Conservation (phyloP, 2,329 filamentous ascomycete genomes). For the Penicillium occitanis region DNA sequence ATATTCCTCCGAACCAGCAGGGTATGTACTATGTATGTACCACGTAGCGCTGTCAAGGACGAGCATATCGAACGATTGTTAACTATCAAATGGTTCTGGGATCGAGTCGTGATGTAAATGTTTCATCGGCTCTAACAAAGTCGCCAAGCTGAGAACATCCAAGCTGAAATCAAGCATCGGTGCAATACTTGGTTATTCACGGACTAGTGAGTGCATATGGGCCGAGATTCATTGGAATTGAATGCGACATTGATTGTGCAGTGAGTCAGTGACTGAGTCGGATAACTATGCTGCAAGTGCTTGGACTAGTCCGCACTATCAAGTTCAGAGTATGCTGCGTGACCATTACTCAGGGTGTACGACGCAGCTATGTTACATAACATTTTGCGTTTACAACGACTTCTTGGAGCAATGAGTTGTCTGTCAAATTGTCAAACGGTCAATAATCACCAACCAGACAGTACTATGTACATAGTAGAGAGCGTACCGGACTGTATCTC, state of each 20-base stretch:
- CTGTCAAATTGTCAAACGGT: neutral
- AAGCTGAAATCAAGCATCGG: neutral
- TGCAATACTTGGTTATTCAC: neutral
- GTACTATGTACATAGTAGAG: neutral
- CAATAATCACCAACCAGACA: neutral
- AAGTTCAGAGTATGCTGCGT: neutral
- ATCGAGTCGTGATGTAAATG: neutral
- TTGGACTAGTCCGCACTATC: neutral
- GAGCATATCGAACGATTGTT: neutral
- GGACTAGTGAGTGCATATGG: neutral
- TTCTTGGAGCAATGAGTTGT: neutral
- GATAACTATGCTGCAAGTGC: neutral
- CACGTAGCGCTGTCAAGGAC: neutral
- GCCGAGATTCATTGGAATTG: constrained; percentile 1
- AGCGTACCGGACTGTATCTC: neutral
- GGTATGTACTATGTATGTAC: neutral
- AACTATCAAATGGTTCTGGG: neutral
- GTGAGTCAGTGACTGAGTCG: neutral
- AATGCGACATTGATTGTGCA: constrained; percentile 4
- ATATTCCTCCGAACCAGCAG: constrained; percentile 4
- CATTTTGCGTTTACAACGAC: neutral
- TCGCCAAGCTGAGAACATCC: neutral
- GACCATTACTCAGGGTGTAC: neutral
- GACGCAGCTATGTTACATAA: neutral
- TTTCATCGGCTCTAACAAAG: neutral